Evolutionary conservation across 176 grass and related monocot genomes (phyloP), one percentile per base, ranked within the genome.

Genomic region (Carex cristatella): DNA sequence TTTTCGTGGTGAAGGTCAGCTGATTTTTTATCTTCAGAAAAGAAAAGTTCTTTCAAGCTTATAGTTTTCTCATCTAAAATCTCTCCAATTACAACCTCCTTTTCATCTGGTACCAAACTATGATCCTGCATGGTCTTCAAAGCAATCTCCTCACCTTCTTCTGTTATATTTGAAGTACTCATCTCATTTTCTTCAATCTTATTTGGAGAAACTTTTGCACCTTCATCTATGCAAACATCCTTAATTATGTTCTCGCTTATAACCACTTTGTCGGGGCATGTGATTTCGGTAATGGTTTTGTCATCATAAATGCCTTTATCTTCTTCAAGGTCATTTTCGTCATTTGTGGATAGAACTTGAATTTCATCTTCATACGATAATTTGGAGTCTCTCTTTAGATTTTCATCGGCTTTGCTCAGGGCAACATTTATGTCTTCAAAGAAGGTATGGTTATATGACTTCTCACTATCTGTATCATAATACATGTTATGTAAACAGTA

Each of bases 221-320:
- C 82, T 87, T 92, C 94, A 86, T 97, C 94, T 66, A 97, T 85
- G 83, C 91, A 92, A 49, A 97, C 91, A 84, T 97, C 94, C 79
- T 97, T 97, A 30, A 97, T 85, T 88, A 91, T 91, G 37, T 94
- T 79, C 23, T 62, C 79, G 53, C 82, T 90, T 79, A 87, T 88
- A 59, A 87, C 62, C 46, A 89, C 73, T 35, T 84, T 84, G 10
- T 90, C 88, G 14, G 82, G 84, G 33, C 84, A 76, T 81, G 88
- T 87, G 58, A 92, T 89, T 73, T 97, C 91, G 58, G 89, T 87
- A 87, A 92, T 87, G 79, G 91, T 90, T 87, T 97, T 90, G 61
- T 91, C 94, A 90, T 86, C 88, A 16, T 85, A 97, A 82, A 79
- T 69, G 33, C 30, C 68, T 31, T 69, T 69, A 63, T 83, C 61